phyloP scores from a whole-genome alignment of 2,329 filamentous ascomycete species.

The Cladosporium austrohemisphaericum region DNA sequence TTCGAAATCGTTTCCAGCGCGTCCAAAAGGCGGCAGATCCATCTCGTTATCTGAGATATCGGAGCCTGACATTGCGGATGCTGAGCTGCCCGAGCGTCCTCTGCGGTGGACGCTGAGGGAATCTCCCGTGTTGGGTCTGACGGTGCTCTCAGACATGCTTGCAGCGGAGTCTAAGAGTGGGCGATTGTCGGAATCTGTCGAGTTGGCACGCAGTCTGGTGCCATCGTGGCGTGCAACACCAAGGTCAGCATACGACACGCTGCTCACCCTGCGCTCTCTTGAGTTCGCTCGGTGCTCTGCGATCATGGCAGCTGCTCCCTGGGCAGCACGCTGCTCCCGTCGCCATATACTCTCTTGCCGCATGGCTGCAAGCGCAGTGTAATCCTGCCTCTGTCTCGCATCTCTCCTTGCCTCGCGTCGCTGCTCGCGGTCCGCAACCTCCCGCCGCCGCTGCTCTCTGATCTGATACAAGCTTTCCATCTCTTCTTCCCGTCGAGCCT shows the following conservation, averaged over 20 bases:
- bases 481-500: conserved; percentile 74
- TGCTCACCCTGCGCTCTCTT: conserved; percentile 66
- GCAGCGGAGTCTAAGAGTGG: conserved; percentile 70
- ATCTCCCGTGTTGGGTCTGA: conserved; percentile 28
- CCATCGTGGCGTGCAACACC: conserved; percentile 76
- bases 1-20: conserved; percentile 40
- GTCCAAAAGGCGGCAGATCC: conserved; percentile 30
- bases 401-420: conserved; percentile 66
- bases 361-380: conserved; percentile 63
- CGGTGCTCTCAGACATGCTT: conserved; percentile 48
- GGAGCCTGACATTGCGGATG: conserved; percentile 39
- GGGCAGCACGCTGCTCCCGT: conserved; percentile 38
- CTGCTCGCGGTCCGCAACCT: conserved; percentile 73
- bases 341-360: conserved; percentile 54
- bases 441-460: conserved; percentile 68
- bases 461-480: conserved; percentile 95
- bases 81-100: conserved; percentile 41
- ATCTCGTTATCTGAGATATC: conserved; percentile 23
- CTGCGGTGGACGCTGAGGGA: conserved; percentile 37
- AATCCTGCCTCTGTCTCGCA: conserved; percentile 68
- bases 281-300: conserved; percentile 58
- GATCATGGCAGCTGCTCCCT: conserved; percentile 45
- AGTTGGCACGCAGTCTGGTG: conserved; percentile 68
- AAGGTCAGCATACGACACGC: conserved; percentile 71
- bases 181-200: conserved; percentile 66